Base-by-base conservation (phyloP, 2,329 filamentous ascomycete species). In the Ilyonectria destructans region DNA sequence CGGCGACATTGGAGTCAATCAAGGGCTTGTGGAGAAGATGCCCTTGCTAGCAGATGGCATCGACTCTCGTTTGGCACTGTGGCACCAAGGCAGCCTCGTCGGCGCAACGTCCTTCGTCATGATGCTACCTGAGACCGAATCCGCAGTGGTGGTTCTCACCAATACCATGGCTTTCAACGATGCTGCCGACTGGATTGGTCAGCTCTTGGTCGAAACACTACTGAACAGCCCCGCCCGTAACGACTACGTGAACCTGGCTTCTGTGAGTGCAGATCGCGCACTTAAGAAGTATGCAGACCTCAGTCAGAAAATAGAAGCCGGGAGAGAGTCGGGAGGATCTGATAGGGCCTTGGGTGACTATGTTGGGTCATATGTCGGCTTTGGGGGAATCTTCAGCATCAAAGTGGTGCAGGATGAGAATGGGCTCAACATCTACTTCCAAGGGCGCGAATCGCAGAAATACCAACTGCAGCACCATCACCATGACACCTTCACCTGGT, bases 91-190 rank as follows among this genome's bases (percentile, higher is more conserved):
- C 6, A 66, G 43, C 37, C 48, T 71, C 7, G 35, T 58, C 8
- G 66, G 69, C 8, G 54, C 49, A 6, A 17, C 57, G 6, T 54
- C 63, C 6, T 40, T 61, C 21, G 57, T 65, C 15, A 31, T 52
- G 4, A 58, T 71, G 9, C 31, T 69, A 15, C 69, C 69, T 9
- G 67, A 65, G 17, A 58, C 40, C 35, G 40, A 56, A 13, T 59
- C 35, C 1, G 65, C 59, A 13, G 54, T 69, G 10, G 35, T 67
- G 6, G 56, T 69, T 26, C 40, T 68, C 45, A 48, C 57, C 31
- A 70, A 71, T 58, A 62, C 63, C n/a, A 57, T 69, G 8, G 40
- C 62, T 19, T 45, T 67, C 19, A 65, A 52, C 31, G 69, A 69
- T 52, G 55, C 43, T 13, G 48, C 58, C 3, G 65, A 66, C 43